phyloP scores from a whole-genome alignment of 1,284 basidiomycete species.

The Cryptococcus hybrid region DNA sequence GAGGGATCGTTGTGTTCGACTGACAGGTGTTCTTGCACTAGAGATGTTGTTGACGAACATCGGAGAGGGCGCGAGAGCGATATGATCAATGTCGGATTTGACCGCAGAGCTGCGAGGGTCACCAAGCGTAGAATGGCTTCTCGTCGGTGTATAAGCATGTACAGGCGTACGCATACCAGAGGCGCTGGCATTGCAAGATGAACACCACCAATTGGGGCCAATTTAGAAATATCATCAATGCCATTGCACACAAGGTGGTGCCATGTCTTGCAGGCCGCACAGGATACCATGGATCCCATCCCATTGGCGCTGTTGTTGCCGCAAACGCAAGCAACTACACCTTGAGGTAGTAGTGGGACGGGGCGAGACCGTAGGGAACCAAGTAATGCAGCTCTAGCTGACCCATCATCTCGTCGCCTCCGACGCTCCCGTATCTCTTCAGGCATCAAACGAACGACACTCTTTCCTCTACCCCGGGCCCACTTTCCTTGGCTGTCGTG shows the following conservation, averaged over 20 bases:
- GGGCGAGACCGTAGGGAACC: slow-evolving; percentile 22
- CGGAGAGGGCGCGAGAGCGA: slow-evolving; percentile 45
- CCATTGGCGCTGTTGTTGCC: slow-evolving; percentile 19
- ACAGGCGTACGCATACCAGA: slow-evolving; percentile 30
- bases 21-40: slow-evolving; percentile 25
- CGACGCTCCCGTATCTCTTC: neutral
- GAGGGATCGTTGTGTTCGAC: slow-evolving; percentile 14
- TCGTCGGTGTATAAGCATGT: slow-evolving; percentile 6
- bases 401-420: neutral
- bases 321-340: slow-evolving; percentile 37
- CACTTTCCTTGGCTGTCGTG: neutral
- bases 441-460: slow-evolving; percentile 18
- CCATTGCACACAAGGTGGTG: slow-evolving; percentile 41
- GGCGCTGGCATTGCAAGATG: slow-evolving; percentile 26
- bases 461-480: slow-evolving; percentile 29
- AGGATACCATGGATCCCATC: slow-evolving; percentile 33
- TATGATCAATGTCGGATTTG: slow-evolving; percentile 31
- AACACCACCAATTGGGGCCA: slow-evolving; percentile 37
- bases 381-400: slow-evolving; percentile 22
- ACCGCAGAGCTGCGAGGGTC: slow-evolving; percentile 38
- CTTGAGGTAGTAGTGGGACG: slow-evolving; percentile 18
- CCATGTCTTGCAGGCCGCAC: slow-evolving; percentile 40
- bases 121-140: slow-evolving; percentile 21
- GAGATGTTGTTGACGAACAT: slow-evolving; percentile 28
- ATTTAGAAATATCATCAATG: slow-evolving; percentile 30